Evolutionary conservation across 2,329 filamentous ascomycete genomes (phyloP).

Genomic region (Pyrenochaeta sp.): DNA sequence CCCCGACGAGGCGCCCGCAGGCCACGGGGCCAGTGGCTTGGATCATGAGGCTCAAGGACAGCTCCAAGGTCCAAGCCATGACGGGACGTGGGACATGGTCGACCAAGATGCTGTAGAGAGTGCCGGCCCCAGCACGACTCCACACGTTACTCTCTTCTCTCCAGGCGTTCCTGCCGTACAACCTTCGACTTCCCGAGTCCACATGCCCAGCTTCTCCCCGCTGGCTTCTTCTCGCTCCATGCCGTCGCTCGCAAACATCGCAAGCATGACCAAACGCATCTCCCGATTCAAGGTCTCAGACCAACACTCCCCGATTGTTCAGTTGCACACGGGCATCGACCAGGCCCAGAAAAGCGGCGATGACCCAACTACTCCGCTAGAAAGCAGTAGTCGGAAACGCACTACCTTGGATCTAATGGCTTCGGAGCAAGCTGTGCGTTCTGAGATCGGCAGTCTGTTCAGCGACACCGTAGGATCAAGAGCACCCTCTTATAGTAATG

Average conservation of each 20-base stretch:
- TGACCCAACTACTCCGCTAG: conserved; percentile 54
- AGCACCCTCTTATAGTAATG: conserved; percentile 52
- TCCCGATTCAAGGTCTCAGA: conserved; percentile 37
- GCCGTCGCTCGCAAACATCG: conserved; percentile 30
- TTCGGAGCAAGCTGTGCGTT: conserved; percentile 51
- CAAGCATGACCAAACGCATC: conserved; percentile 37
- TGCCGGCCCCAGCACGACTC: conserved; percentile 17
- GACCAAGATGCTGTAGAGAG: conserved; percentile 15
- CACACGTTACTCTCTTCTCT: conserved; percentile 39
- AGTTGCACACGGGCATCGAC: conserved; percentile 46
- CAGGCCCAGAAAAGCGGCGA: conserved; percentile 58
- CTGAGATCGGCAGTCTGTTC: conserved; percentile 55
- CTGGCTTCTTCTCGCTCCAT: conserved; percentile 40
- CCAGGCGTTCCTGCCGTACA: conserved; percentile 24
- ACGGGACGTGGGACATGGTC: conserved; percentile 21
- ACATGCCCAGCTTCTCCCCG: conserved; percentile 18
- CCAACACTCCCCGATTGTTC: conserved; percentile 36
- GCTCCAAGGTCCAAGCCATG: conserved; percentile 8
- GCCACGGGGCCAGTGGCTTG: conserved; percentile 16
- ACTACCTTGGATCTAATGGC: conserved; percentile 37
- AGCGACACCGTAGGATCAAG: conserved; percentile 51
- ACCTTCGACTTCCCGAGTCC: conserved; percentile 17
- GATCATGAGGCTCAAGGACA: conserved; percentile 15
- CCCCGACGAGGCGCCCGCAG: conserved; percentile 20
- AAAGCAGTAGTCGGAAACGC: conserved; percentile 32